phyloP scores from a whole-genome alignment of 2,329 filamentous ascomycete genomes.

The Fusarium dlaminii region DNA sequence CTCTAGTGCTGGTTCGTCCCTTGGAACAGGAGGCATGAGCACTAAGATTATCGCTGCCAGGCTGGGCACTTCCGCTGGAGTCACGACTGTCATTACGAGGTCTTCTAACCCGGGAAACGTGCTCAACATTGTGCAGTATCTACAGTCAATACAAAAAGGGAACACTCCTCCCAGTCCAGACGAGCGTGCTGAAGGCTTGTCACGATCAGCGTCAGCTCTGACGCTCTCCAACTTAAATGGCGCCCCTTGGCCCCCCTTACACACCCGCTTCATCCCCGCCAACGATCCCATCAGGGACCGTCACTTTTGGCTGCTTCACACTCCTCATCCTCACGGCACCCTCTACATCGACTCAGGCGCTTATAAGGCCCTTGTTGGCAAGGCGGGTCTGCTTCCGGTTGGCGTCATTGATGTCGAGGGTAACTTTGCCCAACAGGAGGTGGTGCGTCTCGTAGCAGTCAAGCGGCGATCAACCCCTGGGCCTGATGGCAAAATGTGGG shows the following conservation, averaged over 20 bases:
- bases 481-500: slow-evolving; percentile 58
- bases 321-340: slow-evolving; percentile 87
- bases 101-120: slow-evolving; percentile 96
- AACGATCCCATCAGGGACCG: slow-evolving; percentile 87
- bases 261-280: slow-evolving; percentile 92
- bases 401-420: slow-evolving; percentile 93
- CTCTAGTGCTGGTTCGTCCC: slow-evolving; percentile 84
- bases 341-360: slow-evolving; percentile 94
- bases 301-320: slow-evolving; percentile 97
- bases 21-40: slow-evolving; percentile 96
- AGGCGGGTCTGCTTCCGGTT: slow-evolving; percentile 87
- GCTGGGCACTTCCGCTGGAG: slow-evolving; percentile 90
- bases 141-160: slow-evolving; percentile 28
- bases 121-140: slow-evolving; percentile 81
- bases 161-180: slow-evolving; percentile 34
- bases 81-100: slow-evolving; percentile 94
- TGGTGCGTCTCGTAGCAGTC: slow-evolving; percentile 85
- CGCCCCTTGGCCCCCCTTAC: slow-evolving; percentile 68
- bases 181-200: slow-evolving; percentile 48
- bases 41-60: slow-evolving; percentile 96
- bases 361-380: slow-evolving; percentile 79
- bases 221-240: slow-evolving; percentile 47
- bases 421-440: slow-evolving; percentile 89
- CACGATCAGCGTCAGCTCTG: slow-evolving; percentile 55
- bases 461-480: slow-evolving; percentile 60